A percentile compares a stretch with the other conserved stretches of the same genome.
These are phyloP conservation scores for Penicillium subrubescens DNA, from an alignment of 495 filamentous ascomycete genomes.

Conservation along the genomic window DNA sequence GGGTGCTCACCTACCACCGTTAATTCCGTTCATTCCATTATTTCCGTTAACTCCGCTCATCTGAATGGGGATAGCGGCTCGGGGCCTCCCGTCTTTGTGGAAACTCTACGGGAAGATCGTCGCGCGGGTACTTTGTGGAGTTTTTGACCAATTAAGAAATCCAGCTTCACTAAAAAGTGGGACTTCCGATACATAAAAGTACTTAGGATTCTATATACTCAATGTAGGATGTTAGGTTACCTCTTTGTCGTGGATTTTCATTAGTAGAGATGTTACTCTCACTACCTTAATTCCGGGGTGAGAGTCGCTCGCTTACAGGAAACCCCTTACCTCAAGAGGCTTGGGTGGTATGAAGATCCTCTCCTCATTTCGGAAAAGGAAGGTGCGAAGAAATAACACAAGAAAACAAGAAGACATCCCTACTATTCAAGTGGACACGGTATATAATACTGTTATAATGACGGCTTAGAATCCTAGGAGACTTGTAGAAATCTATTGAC, in stretches of 20 bases:
- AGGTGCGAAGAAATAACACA: too few relatives aligned
- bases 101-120: background rate
- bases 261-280: background rate
- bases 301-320: background rate
- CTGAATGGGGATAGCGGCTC: background rate
- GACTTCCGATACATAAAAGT: background rate
- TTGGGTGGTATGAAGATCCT: background rate
- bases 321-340: background rate
- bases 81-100: background rate
- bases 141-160: too few relatives aligned
- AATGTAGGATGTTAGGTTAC: slow-evolving; percentile 2
- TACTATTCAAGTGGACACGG: too few relatives aligned
- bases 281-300: background rate
- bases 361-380: too few relatives aligned
- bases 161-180: background rate
- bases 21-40: slow-evolving; percentile 5
- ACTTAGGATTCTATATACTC: background rate
- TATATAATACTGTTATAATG: too few relatives aligned
- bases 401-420: too few relatives aligned
- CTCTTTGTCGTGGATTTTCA: background rate
- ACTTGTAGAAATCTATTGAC: too few relatives aligned
- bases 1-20: background rate
- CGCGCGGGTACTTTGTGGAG: background rate
- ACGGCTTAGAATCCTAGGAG: too few relatives aligned
- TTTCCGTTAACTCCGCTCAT: slow-evolving; percentile 4